Evolutionary conservation across 495 filamentous ascomycete genomes (phyloP).

Genomic region (Baudoinia panamericana): DNA sequence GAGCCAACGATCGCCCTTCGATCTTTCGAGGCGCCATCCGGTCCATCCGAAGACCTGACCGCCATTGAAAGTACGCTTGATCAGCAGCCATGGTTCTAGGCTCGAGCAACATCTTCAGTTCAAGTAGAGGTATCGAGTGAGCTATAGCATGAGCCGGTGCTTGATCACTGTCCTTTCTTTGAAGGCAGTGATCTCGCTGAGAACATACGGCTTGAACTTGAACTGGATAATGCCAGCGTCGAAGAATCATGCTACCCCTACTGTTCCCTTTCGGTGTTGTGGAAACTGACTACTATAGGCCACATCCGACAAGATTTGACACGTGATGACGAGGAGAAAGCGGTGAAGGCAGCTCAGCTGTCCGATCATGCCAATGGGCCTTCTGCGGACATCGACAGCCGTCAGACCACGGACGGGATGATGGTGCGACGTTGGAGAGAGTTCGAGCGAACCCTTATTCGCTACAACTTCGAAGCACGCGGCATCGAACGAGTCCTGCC

Average conservation of each 20-base stretch:
- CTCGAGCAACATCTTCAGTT: constrained; percentile 4
- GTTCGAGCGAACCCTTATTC: constrained; percentile 25
- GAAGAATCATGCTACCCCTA: constrained; percentile 60
- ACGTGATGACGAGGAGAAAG: no score
- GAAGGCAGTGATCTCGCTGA: constrained; percentile 45
- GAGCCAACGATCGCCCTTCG: no score
- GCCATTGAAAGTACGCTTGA: constrained; percentile 7
- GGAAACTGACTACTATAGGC: background rate
- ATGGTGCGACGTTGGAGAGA: constrained; percentile 11
- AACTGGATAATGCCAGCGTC: constrained; percentile 99
- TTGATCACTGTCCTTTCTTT: constrained; percentile 6
- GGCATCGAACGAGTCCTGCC: constrained; percentile 54
- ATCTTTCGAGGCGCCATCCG: no score
- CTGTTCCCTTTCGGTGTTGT: constrained; percentile 1
- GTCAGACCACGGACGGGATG: constrained; percentile 5
- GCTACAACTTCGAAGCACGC: constrained; percentile 45
- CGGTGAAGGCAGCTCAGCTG: no score
- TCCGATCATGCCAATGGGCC: no score
- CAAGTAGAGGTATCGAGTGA: constrained; percentile 19
- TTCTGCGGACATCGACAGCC: no score
- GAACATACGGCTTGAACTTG: constrained; percentile 94
- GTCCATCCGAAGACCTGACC: no score
- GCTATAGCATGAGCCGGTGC: constrained; percentile 22
- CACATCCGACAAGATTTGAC: no score
- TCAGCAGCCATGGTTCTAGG: constrained; percentile 8